phyloP scores from a whole-genome alignment of 805 yeast species.

The Saccharomycopsis babjevae region DNA sequence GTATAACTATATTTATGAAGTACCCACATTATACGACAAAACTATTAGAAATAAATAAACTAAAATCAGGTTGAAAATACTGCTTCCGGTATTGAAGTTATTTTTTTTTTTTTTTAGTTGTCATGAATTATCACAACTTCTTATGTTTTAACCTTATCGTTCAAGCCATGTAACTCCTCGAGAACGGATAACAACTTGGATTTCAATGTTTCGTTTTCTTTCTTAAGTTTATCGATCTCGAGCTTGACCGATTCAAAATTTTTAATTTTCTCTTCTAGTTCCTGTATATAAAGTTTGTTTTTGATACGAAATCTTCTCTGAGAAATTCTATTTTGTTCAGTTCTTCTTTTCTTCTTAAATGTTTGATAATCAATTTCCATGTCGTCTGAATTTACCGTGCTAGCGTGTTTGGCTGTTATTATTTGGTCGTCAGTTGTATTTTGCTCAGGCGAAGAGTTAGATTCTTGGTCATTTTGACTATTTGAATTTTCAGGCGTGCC shows the following conservation, averaged over 20 bases:
- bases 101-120: too few species aligned
- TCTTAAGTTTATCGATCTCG: slow-evolving; percentile 52
- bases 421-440: neutral
- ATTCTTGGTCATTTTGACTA: neutral
- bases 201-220: slow-evolving; percentile 62
- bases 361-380: neutral
- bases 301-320: slow-evolving; percentile 85
- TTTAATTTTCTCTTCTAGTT: slow-evolving; percentile 59
- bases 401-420: neutral
- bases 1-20: too few species aligned
- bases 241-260: slow-evolving; percentile 53
- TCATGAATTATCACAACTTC: neutral
- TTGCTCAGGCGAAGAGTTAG: neutral
- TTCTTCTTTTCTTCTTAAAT: slow-evolving; percentile 41
- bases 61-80: too few species aligned
- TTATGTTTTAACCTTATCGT: neutral
- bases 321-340: slow-evolving; percentile 84
- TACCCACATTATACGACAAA: too few species aligned
- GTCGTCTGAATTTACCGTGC: too few species aligned
- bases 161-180: slow-evolving; percentile 28
- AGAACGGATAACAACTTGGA: slow-evolving; percentile 50
- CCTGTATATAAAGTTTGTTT: slow-evolving; percentile 69
- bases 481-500: neutral
- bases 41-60: too few species aligned
- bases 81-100: too few species aligned